Percentiles rank a stretch among this genome's conserved stretches.
phyloP scores from a whole-genome alignment of 2,329 filamentous ascomycete genomes.

The Dactylellina drechsleri region DNA sequence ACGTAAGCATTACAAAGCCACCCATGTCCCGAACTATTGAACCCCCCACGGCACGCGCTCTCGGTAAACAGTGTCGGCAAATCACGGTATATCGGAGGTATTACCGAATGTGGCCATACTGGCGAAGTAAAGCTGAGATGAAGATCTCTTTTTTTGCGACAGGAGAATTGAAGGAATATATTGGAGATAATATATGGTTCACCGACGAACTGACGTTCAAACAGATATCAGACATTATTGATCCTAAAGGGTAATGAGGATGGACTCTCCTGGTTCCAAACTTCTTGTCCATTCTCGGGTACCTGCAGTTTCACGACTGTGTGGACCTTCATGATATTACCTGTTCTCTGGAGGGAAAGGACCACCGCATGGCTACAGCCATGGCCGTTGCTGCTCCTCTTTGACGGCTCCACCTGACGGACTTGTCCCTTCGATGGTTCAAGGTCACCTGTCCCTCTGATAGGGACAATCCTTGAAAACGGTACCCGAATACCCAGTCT shows the following conservation, averaged over 20 bases:
- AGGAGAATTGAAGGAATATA: too few relatives aligned
- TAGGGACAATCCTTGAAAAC: slow-evolving; percentile 38
- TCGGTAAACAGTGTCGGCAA: slow-evolving; percentile 52
- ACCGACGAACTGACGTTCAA: too few relatives aligned
- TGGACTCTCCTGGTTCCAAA: slow-evolving; percentile 30
- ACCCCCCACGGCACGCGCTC: slow-evolving; percentile 41
- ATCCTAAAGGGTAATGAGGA: too few relatives aligned
- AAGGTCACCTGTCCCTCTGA: slow-evolving; percentile 42
- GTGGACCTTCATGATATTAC: slow-evolving; percentile 48
- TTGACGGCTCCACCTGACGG: slow-evolving; percentile 37
- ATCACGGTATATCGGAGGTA: slow-evolving; percentile 41
- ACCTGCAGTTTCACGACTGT: slow-evolving; percentile 54
- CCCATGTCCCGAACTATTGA: slow-evolving; percentile 18
- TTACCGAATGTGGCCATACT: slow-evolving; percentile 41
- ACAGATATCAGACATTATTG: too few relatives aligned
- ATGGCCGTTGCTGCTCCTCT: slow-evolving; percentile 25
- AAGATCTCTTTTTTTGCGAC: not conserved
- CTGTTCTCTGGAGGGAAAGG: slow-evolving; percentile 51
- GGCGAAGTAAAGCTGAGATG: slow-evolving; percentile 8
- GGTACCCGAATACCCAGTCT: slow-evolving; percentile 51
- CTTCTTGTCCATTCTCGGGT: slow-evolving; percentile 42
- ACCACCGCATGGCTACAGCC: slow-evolving; percentile 45
- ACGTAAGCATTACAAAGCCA: slow-evolving; percentile 55
- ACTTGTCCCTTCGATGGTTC: slow-evolving; percentile 26
- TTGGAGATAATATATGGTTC: not conserved